Evolutionary conservation across 768 basidiomycete genomes (phyloP).

Genomic region (Mycena epipterygia): DNA sequence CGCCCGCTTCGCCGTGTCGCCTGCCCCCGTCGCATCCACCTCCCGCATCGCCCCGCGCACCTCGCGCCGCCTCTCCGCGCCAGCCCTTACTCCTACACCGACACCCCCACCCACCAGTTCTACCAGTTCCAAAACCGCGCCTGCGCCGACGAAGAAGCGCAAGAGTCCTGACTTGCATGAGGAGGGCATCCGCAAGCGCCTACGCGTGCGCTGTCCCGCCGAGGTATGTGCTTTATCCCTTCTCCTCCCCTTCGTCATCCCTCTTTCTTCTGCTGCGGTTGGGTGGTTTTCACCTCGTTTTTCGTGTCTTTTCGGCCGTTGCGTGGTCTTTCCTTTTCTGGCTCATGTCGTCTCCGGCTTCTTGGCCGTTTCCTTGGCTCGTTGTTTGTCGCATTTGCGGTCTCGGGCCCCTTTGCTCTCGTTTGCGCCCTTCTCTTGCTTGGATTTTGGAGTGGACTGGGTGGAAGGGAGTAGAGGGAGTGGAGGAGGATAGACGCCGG

Average conservation of each 20-base stretch:
- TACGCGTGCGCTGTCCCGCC: slow-evolving; percentile 24
- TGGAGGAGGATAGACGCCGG: too few relatives aligned
- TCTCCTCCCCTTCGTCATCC: not conserved
- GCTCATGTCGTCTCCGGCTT: too few relatives aligned
- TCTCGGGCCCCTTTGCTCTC: too few relatives aligned
- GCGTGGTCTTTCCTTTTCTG: not conserved
- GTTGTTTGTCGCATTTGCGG: too few relatives aligned
- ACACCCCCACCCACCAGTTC: not conserved
- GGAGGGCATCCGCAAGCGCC: slow-evolving; percentile 7
- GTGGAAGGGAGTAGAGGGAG: too few relatives aligned
- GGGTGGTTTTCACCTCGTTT: not conserved
- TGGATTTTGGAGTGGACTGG: too few relatives aligned
- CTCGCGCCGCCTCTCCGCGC: not conserved
- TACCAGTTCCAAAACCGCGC: too few relatives aligned
- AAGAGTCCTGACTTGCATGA: slow-evolving; percentile 27
- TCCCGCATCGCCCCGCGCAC: not conserved
- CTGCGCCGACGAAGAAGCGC: slow-evolving; percentile 21
- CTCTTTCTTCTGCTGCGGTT: not conserved
- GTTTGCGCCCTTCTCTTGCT: too few relatives aligned
- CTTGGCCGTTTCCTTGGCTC: too few relatives aligned
- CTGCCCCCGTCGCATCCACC: not conserved
- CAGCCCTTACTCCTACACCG: not conserved
- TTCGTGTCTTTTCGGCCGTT: not conserved
- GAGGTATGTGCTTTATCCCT: slow-evolving; percentile 14
- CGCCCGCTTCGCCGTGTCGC: slow-evolving; percentile 6